These are phyloP conservation scores for Macroventuria anomochaeta DNA, from an alignment of 2,329 filamentous ascomycete species.

Conservation along the genomic window DNA sequence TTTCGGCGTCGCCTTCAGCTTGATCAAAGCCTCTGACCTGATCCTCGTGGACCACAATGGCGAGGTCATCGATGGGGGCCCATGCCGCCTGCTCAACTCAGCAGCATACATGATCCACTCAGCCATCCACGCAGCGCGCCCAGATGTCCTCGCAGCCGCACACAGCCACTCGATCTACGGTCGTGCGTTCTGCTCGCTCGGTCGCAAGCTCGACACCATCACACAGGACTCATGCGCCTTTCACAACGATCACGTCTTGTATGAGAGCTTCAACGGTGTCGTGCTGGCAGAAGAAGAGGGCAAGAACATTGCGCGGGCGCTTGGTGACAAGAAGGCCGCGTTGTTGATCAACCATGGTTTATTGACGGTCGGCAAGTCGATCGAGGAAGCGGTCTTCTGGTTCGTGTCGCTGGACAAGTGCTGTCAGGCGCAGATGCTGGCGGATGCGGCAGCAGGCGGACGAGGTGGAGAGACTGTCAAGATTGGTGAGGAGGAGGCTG, in stretches of 20 bases:
- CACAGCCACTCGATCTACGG: constrained; percentile 66
- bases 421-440: constrained; percentile 60
- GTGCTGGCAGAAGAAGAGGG: constrained; percentile 62
- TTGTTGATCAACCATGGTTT: constrained; percentile 63
- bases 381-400: constrained; percentile 62
- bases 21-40: constrained; percentile 70
- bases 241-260: constrained; percentile 61
- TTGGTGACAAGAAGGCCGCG: constrained; percentile 60
- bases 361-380: constrained; percentile 56
- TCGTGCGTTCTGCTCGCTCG: constrained; percentile 67
- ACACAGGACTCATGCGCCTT: constrained; percentile 65
- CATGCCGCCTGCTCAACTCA: constrained; percentile 46
- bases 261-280: constrained; percentile 60
- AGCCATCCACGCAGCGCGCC: constrained; percentile 64
- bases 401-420: constrained; percentile 62
- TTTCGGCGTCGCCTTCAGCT: constrained; percentile 67
- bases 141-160: constrained; percentile 64
- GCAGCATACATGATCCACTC: constrained; percentile 67
- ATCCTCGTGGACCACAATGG: constrained; percentile 69
- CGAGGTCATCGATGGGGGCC: constrained; percentile 67
- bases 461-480: constrained; percentile 69
- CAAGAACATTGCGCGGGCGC: constrained; percentile 56
- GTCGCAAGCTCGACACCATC: constrained; percentile 64
- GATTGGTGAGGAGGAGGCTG: constrained; percentile 71
- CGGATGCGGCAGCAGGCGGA: constrained; percentile 64